Conservation (phyloP, 2,329 filamentous ascomycete species). For the Calonectria montana region DNA sequence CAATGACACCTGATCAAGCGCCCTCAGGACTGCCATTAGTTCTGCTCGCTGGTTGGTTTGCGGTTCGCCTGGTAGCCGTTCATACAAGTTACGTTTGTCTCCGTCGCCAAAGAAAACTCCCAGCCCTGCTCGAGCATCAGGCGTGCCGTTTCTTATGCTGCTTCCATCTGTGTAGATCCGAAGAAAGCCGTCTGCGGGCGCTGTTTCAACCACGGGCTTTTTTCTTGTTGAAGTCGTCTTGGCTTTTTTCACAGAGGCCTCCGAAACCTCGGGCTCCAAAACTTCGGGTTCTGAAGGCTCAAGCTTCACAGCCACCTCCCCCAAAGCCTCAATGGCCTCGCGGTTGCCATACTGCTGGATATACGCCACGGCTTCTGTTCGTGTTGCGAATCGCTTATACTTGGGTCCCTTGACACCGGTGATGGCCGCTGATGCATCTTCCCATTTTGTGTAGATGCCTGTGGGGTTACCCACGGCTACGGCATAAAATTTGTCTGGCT, state of each 20-base stretch:
- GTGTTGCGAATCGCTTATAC: slow-evolving; percentile 76
- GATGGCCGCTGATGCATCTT: slow-evolving; percentile 78
- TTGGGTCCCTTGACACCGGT: slow-evolving; percentile 76
- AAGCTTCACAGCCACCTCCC: slow-evolving; percentile 41
- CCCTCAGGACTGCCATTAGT: slow-evolving; percentile 86
- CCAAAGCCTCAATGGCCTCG: slow-evolving; percentile 55
- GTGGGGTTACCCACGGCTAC: slow-evolving; percentile 69
- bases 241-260: slow-evolving; percentile 37
- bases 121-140: slow-evolving; percentile 67
- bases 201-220: slow-evolving; percentile 13
- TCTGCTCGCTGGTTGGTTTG: slow-evolving; percentile 99
- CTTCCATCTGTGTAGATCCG: slow-evolving; percentile 73
- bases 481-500: slow-evolving; percentile 66
- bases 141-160: slow-evolving; percentile 67
- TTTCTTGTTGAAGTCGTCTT: slow-evolving; percentile 47
- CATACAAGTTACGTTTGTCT: slow-evolving; percentile 75
- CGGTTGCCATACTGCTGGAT: slow-evolving; percentile 65
- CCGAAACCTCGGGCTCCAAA: slow-evolving; percentile 3
- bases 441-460: slow-evolving; percentile 74
- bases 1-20: slow-evolving; percentile 78
- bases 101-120: slow-evolving; percentile 71
- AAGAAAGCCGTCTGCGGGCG: slow-evolving; percentile 41
- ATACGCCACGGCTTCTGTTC: slow-evolving; percentile 81
- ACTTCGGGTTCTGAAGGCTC: slow-evolving; percentile 24
- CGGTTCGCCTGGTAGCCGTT: slow-evolving; percentile 75